phyloP scores from a whole-genome alignment of 345 rosid genomes.

The Murraya koenigii region DNA sequence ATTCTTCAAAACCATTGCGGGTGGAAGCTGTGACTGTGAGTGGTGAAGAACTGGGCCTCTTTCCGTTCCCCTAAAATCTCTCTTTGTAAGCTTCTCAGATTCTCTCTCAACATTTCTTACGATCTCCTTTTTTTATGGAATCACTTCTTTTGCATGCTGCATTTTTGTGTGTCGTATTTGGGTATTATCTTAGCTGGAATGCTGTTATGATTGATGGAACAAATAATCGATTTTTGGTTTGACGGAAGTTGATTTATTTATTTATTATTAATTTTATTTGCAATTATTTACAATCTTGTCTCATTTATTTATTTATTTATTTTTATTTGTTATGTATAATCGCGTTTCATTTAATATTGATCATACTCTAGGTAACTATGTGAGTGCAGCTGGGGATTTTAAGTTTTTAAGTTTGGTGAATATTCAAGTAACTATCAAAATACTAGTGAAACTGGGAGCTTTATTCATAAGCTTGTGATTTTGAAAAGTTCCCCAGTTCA shows the following conservation, averaged over 20 bases:
- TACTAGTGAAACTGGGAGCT: neutral
- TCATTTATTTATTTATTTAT: neutral
- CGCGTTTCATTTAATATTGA: neutral
- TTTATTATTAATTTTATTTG: too few species aligned
- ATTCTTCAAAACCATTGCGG: neutral
- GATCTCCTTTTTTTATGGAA: neutral
- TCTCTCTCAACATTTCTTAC: neutral
- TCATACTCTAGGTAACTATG: neutral
- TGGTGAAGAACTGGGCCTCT: neutral
- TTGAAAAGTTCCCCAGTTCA: neutral
- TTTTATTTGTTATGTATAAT: neutral
- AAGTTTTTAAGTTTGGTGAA: neutral
- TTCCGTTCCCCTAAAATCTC: neutral
- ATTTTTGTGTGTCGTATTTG: neutral
- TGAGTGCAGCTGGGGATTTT: neutral
- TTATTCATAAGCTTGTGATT: neutral
- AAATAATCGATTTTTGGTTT: neutral
- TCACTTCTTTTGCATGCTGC: neutral
- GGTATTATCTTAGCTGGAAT: neutral
- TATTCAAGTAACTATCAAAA: neutral
- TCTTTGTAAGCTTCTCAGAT: neutral
- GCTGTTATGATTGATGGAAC: neutral
- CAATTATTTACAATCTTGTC: too few species aligned
- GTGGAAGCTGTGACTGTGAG: neutral
- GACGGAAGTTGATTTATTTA: neutral